phyloP scores from a whole-genome alignment of 495 filamentous ascomycete genomes.

The Podospora australis region DNA sequence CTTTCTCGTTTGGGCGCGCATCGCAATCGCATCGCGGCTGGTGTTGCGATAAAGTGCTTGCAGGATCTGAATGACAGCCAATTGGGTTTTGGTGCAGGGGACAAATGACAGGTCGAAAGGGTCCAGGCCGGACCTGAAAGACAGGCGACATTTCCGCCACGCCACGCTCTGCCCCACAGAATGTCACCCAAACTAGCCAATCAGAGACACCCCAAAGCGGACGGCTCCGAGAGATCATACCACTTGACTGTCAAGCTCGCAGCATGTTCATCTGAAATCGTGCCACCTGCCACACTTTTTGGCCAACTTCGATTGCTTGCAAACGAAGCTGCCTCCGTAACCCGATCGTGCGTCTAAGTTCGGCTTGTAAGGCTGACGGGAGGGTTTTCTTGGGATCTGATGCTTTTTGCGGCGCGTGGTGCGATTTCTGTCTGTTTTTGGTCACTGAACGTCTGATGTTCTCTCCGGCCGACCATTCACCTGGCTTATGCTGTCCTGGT shows the following conservation, averaged over 20 bases:
- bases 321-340: too few species aligned
- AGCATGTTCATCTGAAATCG: neutral
- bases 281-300: neutral
- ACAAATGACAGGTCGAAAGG: neutral
- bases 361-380: neutral
- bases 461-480: neutral
- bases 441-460: neutral
- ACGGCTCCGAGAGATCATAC: neutral
- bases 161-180: too few species aligned
- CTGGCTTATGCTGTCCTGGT: too few species aligned
- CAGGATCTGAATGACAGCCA: neutral
- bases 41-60: neutral
- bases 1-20: neutral
- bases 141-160: too few species aligned
- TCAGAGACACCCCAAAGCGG: too few species aligned
- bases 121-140: too few species aligned
- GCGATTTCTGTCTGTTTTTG: neutral
- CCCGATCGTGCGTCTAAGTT: neutral
- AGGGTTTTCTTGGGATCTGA: neutral
- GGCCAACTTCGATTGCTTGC: neutral
- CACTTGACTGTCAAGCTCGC: neutral
- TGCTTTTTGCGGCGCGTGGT: neutral
- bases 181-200: too few species aligned
- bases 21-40: neutral
- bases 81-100: neutral